Evolutionary conservation across 163 green algal genomes (phyloP), one percentile per base, ranked within the genome.

Genomic region (Scenedesmus sp.): DNA sequence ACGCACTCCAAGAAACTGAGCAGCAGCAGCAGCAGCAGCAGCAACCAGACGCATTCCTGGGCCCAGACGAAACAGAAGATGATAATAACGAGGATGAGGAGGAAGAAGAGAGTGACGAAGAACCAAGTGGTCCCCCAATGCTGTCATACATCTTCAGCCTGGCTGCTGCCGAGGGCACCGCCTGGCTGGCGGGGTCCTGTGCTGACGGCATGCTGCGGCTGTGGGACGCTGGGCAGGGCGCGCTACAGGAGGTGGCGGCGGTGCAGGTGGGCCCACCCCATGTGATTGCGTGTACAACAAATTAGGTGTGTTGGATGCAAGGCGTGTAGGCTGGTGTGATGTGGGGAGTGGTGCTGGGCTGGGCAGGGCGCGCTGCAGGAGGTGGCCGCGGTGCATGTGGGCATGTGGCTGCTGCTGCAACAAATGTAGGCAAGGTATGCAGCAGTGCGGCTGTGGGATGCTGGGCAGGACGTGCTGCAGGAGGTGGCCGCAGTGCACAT

Each of bases 91-190:
- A 60, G 57, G 4, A 12, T 15, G 16, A 60, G 56, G 4, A 20
- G 7, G 59, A 10, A 54, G 52, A 59, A 95, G 91, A 91, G 0
- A 92, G 79, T 5, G 88, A 91, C 9, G 82, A 60, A 79, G 18
- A 82, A 0, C 92, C 88, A 26, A 59, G 23, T n/a, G 90, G 62
- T 60, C 16, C 26, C 1, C 92, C 92, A 8, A 10, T 79, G 70
- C 23, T 79, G 70, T 87, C 94, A 2, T 96, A 95, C 89, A 94
- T 96, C 54, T 96, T 95, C 59, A 84, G 84, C 5, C 70, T 93
- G 54, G 34, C 62, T 18, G 86, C 60, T 60, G 67, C 18, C 23
- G 56, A 74, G 15, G 85, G 79, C 62, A 82, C 87, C 2, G 59
- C 57, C 13, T 88, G 91, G 79, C 59, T 95, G 34, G 93, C 90